Evolutionary conservation across 495 filamentous ascomycete species (phyloP).

Genomic region (Aspergillus cavernicola): DNA sequence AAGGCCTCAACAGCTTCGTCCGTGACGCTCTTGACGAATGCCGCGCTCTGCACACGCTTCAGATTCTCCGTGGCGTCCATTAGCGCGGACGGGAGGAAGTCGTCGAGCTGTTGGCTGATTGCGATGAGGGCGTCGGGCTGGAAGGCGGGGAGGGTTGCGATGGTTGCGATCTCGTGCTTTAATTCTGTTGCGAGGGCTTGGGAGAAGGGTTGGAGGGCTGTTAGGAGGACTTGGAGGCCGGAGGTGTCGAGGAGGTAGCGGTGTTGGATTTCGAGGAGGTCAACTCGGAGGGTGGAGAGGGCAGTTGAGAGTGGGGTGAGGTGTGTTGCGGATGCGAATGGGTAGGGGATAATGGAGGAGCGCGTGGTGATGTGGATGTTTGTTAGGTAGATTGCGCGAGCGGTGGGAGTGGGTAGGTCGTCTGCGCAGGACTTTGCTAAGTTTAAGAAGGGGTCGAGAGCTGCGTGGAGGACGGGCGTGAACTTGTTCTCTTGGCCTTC

Average conservation of each 20-base stretch:
- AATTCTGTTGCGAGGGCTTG: conserved; percentile 18
- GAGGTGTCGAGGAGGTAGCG: conserved; percentile 69
- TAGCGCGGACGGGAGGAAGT: conserved; percentile 85
- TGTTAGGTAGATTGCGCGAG: conserved; percentile 69
- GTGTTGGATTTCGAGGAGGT: conserved; percentile 44
- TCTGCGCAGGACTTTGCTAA: conserved; percentile 67
- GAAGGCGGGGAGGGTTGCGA: conserved; percentile 56
- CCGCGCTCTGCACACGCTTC: conserved; percentile 61
- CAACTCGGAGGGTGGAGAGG: conserved; percentile 38
- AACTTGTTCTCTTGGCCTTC: conserved; percentile 47
- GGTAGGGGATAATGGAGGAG: conserved; percentile 35
- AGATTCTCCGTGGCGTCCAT: conserved; percentile 87
- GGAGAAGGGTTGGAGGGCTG: conserved; percentile 53
- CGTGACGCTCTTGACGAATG: conserved; percentile 69
- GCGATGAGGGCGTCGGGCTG: conserved; percentile 58
- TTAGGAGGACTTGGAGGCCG: conserved; percentile 66
- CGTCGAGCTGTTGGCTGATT: conserved; percentile 76
- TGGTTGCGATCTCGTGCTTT: conserved; percentile 40
- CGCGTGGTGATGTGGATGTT: conserved; percentile 69
- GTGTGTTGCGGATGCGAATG: conserved; percentile 44
- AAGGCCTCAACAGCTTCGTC: conserved; percentile 83
- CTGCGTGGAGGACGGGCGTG: conserved; percentile 70
- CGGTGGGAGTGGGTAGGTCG: conserved; percentile 51
- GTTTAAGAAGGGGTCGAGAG: conserved; percentile 81
- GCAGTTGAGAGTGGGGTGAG: conserved; percentile 29